Conservation (phyloP, 2,329 filamentous ascomycete species). For the Pyrenochaeta sp. region DNA sequence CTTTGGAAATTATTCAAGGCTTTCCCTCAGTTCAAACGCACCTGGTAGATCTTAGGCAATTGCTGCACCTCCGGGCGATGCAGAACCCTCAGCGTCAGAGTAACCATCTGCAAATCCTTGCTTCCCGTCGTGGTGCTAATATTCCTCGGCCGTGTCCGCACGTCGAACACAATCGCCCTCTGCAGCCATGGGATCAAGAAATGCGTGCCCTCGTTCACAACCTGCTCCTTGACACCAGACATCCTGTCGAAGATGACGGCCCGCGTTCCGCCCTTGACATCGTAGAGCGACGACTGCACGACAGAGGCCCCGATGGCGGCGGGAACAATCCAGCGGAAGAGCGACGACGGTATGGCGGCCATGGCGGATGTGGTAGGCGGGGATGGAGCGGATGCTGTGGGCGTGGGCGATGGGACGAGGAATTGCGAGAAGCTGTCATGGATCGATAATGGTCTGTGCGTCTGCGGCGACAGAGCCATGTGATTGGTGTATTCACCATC, state of each 20-base stretch:
- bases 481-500: slow-evolving; percentile 20
- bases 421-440: slow-evolving; percentile 23
- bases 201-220: slow-evolving; percentile 95
- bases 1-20: neutral
- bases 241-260: slow-evolving; percentile 98
- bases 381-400: slow-evolving; percentile 24
- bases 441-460: slow-evolving; percentile 17
- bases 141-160: slow-evolving; percentile 95
- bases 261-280: slow-evolving; percentile 91
- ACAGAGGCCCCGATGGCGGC: slow-evolving; percentile 72
- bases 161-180: slow-evolving; percentile 92
- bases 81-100: slow-evolving; percentile 92
- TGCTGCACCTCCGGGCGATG: slow-evolving; percentile 92
- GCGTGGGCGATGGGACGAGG: slow-evolving; percentile 18
- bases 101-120: slow-evolving; percentile 99
- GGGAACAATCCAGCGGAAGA: slow-evolving; percentile 70
- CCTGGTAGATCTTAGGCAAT: slow-evolving; percentile 98
- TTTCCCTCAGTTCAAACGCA: slow-evolving; percentile 52
- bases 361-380: slow-evolving; percentile 27
- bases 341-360: slow-evolving; percentile 43
- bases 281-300: slow-evolving; percentile 85
- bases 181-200: slow-evolving; percentile 97
- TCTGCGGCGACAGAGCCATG: slow-evolving; percentile 14
- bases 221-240: slow-evolving; percentile 88
- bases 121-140: slow-evolving; percentile 96